Evolutionary conservation across 2,329 filamentous ascomycete species (phyloP), one percentile per base, ranked within the genome.

Genomic region (Tolypocladium tropicale): DNA sequence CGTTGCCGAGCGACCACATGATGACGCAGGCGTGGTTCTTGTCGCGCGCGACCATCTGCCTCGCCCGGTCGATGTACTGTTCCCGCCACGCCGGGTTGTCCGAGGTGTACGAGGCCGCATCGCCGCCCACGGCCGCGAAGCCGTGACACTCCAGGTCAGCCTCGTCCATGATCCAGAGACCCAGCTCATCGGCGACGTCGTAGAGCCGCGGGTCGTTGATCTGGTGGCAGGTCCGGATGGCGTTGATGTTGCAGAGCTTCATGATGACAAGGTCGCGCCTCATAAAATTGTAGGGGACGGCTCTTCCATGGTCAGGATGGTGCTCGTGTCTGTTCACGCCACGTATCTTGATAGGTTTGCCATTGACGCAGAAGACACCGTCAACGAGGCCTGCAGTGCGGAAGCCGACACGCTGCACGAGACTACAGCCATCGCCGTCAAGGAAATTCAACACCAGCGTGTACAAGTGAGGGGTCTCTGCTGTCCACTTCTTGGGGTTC

Each of bases 251-350:
- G 68, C 86, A 78, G 1, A 70, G 71, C 65, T 88, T 89, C 85
- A 89, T 89, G 4, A 78, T 70, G 2, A 84, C 59, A 3, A 89
- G 72, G 59, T 89, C 86, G 1, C 74, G 69, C 54, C 78, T 74
- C 62, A 89, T 77, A n/a, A 79, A 82, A 0, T 80, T 77, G 32
- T 79, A 77, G 0, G 83, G 83, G 1, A 88, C 81, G 0, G 83
- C 76, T 0, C 85, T 78, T 0, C 85, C 85, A 6, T 77, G 78
- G 56, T 77, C 72, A 0, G 84, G 80, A 61, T 88, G 82, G 60
- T 89, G 85, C 57, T 90, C 86, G 60, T 89, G 86, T 36, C 85
- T 77, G 62, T 89, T 89, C 6, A 84, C 83, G 2, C 86, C 86
- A 18, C 83, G 80, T 61, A 90, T 76, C 16, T 86, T 79, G 55